Percentiles rank a stretch among this genome's conserved stretches.
These are phyloP conservation scores for Pulveroboletus sp. DNA, from an alignment of 768 basidiomycete species.

Conservation along the genomic window DNA sequence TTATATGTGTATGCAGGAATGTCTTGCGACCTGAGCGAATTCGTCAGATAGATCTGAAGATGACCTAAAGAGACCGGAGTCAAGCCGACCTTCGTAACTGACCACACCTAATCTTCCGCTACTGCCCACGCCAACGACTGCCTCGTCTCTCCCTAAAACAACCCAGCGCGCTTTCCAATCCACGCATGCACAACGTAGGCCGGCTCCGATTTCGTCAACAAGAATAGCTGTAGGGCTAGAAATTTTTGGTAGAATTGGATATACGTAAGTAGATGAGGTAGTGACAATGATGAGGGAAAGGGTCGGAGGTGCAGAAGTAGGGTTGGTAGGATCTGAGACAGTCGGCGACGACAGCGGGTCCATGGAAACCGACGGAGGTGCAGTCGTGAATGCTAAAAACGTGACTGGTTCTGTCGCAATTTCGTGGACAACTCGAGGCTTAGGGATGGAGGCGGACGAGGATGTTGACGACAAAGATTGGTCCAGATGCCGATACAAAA, in stretches of 20 bases:
- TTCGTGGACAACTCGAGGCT: conserved; percentile 80
- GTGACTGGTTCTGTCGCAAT: conserved; percentile 86
- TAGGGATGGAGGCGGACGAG: conserved; percentile 73
- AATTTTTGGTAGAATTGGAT: conserved; percentile 69
- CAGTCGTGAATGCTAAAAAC: conserved; percentile 76
- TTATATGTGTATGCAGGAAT: conserved; percentile 69
- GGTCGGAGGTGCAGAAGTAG: conserved; percentile 27
- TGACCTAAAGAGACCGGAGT: too few species aligned
- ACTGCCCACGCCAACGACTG: conserved; percentile 78
- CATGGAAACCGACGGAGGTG: conserved; percentile 21
- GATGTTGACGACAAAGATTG: conserved; percentile 75
- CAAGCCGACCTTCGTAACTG: conserved; percentile 81
- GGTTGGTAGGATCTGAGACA: conserved; percentile 15
- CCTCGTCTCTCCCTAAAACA: conserved; percentile 86
- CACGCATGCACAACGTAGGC: conserved; percentile 79
- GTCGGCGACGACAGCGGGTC: conserved; percentile 18
- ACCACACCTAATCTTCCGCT: conserved; percentile 82
- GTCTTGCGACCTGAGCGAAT: conserved; percentile 45
- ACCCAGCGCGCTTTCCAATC: conserved; percentile 70
- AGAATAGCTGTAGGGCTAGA: conserved; percentile 61
- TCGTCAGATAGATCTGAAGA: too few species aligned
- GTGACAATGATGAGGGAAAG: conserved; percentile 84
- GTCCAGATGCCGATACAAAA: conserved; percentile 87
- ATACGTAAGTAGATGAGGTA: conserved; percentile 72
- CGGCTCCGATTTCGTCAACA: conserved; percentile 85